Conservation (phyloP, 2,329 filamentous ascomycete species). For the Claviceps sp. region DNA sequence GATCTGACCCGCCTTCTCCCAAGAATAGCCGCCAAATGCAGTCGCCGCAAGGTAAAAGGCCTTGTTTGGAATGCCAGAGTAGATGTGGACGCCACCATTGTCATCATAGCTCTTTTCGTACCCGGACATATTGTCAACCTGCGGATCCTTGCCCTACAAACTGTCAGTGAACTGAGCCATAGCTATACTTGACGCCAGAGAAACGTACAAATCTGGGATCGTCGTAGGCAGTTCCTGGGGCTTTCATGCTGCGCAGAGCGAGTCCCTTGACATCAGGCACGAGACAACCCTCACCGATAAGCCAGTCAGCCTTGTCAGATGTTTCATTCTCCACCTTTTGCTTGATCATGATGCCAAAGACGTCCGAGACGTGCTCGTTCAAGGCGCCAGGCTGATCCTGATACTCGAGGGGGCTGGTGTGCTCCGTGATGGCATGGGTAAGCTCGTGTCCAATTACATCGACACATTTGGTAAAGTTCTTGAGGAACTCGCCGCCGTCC, state of each 20-base stretch:
- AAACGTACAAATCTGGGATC: conserved; percentile 34
- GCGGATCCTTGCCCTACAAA: conserved; percentile 35
- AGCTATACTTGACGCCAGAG: not conserved
- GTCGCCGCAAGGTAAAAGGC: conserved; percentile 38
- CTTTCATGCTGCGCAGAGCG: conserved; percentile 41
- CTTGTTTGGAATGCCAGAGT: conserved; percentile 43
- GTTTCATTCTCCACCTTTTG: conserved; percentile 34
- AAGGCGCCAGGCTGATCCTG: conserved; percentile 38
- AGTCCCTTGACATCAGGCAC: conserved; percentile 35
- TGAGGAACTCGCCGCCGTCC: conserved; percentile 37
- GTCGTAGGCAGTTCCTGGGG: conserved; percentile 37
- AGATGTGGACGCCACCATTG: conserved; percentile 41
- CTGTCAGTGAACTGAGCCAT: not conserved
- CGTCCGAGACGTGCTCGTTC: conserved; percentile 43
- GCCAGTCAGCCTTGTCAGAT: conserved; percentile 36
- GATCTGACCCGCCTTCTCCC: conserved; percentile 39
- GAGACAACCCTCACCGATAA: conserved; percentile 39
- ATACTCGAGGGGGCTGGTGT: conserved; percentile 36
- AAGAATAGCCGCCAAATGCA: conserved; percentile 37
- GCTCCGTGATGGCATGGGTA: conserved; percentile 40
- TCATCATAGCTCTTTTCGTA: conserved; percentile 29
- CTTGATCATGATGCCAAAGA: conserved; percentile 44
- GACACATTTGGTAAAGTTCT: conserved; percentile 36
- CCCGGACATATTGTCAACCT: conserved; percentile 33
- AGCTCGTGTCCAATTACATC: conserved; percentile 46